These are phyloP conservation scores for Penicillium paneum DNA, from an alignment of 2,329 filamentous ascomycete genomes.

Conservation along the genomic window DNA sequence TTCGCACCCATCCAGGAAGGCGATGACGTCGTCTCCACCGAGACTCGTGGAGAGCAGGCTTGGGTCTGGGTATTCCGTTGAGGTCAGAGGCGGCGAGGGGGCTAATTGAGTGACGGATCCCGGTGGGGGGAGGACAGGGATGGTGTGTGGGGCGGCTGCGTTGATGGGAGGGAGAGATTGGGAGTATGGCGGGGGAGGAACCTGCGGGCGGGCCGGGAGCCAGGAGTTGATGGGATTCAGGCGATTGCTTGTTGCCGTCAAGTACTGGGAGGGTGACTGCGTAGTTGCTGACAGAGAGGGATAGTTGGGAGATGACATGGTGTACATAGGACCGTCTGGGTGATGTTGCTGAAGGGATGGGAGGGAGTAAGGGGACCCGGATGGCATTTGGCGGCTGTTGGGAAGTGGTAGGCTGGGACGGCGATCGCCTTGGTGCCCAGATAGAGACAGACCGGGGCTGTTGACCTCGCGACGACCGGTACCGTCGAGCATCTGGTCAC, in stretches of 20 bases:
- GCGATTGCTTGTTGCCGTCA: constrained; percentile 30
- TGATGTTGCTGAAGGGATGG: constrained; percentile 37
- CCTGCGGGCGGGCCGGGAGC: constrained; percentile 32
- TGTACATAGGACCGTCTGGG: constrained; percentile 30
- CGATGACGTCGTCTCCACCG: constrained; percentile 38
- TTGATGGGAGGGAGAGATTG: constrained; percentile 41
- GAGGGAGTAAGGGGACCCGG: constrained; percentile 35
- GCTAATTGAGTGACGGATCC: constrained; percentile 31
- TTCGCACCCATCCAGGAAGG: constrained; percentile 38
- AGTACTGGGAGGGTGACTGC: constrained; percentile 29
- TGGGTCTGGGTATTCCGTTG: constrained; percentile 25
- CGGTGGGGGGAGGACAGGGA: constrained; percentile 38
- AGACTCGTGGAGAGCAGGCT: constrained; percentile 34
- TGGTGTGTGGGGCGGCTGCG: constrained; percentile 29
- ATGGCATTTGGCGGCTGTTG: constrained; percentile 32
- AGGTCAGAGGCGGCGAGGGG: constrained; percentile 32
- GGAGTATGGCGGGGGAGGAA: constrained; percentile 34
- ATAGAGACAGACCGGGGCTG: constrained; percentile 33
- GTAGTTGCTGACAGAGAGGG: constrained; percentile 30
- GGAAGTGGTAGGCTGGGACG: constrained; percentile 41
- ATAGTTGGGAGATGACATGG: constrained; percentile 32
- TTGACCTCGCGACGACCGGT: constrained; percentile 41
- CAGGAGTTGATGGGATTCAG: constrained; percentile 43
- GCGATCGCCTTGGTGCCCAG: constrained; percentile 33
- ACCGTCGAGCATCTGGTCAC: constrained; percentile 32